A percentile compares a stretch with the other conserved stretches of the same genome.
Evolutionary conservation across 208 protist species (phyloP).

Genomic region (Acanthamoeba polyphaga): DNA sequence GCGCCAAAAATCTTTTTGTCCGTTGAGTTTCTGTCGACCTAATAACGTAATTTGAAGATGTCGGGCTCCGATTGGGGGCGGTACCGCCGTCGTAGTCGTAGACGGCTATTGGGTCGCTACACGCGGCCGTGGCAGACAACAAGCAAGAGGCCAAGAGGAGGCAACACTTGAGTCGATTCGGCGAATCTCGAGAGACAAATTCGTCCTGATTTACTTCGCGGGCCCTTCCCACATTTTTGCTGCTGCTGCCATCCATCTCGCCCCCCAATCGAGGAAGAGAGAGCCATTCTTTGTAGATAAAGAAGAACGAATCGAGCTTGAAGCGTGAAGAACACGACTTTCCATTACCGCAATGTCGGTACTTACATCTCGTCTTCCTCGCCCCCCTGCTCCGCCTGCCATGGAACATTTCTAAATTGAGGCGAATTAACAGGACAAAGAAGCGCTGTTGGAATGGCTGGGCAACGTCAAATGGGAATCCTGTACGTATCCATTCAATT

Average conservation of each 20-base stretch:
- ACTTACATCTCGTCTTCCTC: no score
- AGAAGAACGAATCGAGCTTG: background rate
- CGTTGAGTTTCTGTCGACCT: background rate
- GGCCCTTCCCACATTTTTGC: background rate
- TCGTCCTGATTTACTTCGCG: background rate
- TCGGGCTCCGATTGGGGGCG: background rate
- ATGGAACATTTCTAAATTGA: no score
- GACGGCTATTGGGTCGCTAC: background rate
- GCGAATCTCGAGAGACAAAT: background rate
- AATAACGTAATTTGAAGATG: background rate
- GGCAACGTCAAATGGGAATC: conserved; percentile 59
- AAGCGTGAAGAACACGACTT: background rate
- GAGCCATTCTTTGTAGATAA: conserved; percentile 31
- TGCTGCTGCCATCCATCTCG: background rate
- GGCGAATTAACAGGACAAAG: conserved; percentile 41
- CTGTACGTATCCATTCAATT: background rate
- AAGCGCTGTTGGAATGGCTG: conserved; percentile 59
- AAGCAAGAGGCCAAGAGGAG: background rate
- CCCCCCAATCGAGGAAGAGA: background rate
- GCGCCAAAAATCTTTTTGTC: background rate
- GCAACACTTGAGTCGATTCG: background rate
- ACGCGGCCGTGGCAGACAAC: background rate
- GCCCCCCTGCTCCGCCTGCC: background rate
- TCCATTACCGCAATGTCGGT: background rate
- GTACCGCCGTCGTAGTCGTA: no score